These are phyloP conservation scores for Aspergillus sojae DNA, from an alignment of 2,329 filamentous ascomycete genomes.

Conservation along the genomic window DNA sequence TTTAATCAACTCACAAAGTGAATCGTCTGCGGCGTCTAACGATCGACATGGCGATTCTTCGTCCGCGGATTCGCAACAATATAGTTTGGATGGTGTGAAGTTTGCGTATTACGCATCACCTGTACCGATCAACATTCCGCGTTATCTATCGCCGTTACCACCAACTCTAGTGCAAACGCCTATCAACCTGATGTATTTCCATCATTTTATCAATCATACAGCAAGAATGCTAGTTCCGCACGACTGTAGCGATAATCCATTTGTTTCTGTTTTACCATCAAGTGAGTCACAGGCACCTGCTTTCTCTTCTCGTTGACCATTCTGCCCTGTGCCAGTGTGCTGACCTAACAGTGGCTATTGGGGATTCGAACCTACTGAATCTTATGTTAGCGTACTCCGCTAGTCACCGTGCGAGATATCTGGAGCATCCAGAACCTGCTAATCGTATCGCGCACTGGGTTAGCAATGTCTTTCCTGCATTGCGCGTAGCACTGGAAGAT, in stretches of 20 bases:
- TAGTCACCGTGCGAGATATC: constrained; percentile 75
- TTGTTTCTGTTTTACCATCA: constrained; percentile 63
- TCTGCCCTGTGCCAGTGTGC: constrained; percentile 32
- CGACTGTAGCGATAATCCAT: constrained; percentile 63
- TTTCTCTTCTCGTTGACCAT: neutral
- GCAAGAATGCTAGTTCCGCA: constrained; percentile 67
- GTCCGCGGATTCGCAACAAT: neutral
- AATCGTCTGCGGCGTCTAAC: constrained; percentile 11
- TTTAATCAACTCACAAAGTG: constrained; percentile 24
- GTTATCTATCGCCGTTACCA: constrained; percentile 60
- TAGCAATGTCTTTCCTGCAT: constrained; percentile 66
- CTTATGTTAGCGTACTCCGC: constrained; percentile 80
- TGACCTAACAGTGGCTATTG: constrained; percentile 51
- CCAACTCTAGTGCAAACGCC: constrained; percentile 66
- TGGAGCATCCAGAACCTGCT: constrained; percentile 72
- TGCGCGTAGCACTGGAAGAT: constrained; percentile 68
- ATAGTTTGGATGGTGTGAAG: constrained; percentile 55
- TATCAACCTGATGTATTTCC: constrained; percentile 78
- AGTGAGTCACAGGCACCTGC: constrained; percentile 50
- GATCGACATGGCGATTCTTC: neutral
- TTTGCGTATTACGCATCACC: constrained; percentile 72
- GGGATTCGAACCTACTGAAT: constrained; percentile 66
- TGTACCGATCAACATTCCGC: constrained; percentile 65
- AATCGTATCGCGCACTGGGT: constrained; percentile 82
- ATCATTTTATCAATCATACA: constrained; percentile 78